Conservation (phyloP, 345 rosid species). For the Dimocarpus longan region DNA sequence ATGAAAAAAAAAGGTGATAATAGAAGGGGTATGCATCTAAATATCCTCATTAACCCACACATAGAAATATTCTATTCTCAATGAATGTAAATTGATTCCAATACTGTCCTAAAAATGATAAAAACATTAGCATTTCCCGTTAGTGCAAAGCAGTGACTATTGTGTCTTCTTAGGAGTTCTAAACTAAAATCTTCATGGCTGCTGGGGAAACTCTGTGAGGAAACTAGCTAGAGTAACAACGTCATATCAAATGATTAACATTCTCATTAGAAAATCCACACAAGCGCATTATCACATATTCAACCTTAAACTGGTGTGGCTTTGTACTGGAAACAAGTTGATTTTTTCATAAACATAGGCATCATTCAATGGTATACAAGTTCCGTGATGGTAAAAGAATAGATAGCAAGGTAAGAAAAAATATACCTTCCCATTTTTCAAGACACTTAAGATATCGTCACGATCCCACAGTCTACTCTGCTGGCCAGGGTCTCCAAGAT, state of each 20-base stretch:
- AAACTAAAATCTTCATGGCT: not conserved
- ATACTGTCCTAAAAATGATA: not conserved
- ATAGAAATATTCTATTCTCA: not conserved
- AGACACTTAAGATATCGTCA: constrained; percentile 41
- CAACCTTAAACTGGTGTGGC: not conserved
- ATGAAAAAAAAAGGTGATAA: not conserved
- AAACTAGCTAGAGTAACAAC: not conserved
- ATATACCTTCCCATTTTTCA: constrained; percentile 47
- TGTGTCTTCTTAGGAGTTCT: not conserved
- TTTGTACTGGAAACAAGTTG: not conserved
- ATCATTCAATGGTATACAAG: not conserved
- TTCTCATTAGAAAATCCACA: not conserved
- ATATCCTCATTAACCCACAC: not conserved
- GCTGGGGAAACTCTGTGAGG: not conserved
- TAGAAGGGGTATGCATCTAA: not conserved
- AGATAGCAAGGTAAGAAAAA: not conserved
- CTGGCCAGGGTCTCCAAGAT: constrained; percentile 32
- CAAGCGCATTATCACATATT: not conserved
- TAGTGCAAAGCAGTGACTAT: not conserved
- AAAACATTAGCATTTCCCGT: not conserved
- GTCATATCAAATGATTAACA: not conserved
- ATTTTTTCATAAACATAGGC: not conserved
- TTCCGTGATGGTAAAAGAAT: not conserved
- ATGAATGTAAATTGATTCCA: not conserved
- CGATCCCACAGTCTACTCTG: constrained; percentile 70